phyloP scores from a whole-genome alignment of 139 green algal species.

The Chlorella sp. region DNA sequence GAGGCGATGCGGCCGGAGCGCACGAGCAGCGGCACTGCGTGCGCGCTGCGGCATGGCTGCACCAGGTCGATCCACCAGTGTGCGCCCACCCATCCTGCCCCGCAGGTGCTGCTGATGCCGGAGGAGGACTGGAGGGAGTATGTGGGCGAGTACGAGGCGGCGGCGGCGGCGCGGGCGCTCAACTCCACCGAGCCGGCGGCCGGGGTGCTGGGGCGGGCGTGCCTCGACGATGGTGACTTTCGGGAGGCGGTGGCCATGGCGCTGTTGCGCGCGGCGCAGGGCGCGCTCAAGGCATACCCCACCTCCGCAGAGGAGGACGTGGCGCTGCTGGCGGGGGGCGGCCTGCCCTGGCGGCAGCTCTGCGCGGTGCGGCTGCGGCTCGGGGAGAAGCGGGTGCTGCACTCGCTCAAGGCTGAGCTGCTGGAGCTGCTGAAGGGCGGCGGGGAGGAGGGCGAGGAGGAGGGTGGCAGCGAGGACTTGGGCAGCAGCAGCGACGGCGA shows the following conservation, averaged over 20 bases:
- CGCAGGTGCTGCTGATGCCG: conserved; percentile 9
- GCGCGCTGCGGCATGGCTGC: neutral
- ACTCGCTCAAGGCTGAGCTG: neutral
- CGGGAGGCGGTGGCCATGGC: neutral
- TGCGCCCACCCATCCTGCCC: neutral
- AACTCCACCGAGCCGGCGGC: neutral
- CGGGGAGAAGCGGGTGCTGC: neutral
- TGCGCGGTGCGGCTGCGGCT: neutral
- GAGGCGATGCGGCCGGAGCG: neutral
- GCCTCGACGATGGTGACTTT: neutral
- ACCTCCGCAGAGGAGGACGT: neutral
- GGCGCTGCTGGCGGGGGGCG: neutral
- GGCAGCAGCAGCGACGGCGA: too few species aligned
- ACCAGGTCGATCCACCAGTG: neutral
- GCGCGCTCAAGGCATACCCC: neutral
- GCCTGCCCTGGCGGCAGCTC: neutral
- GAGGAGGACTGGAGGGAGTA: neutral
- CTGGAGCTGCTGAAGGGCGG: neutral
- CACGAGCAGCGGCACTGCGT: neutral
- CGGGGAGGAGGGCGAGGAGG: neutral
- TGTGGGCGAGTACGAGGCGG: neutral
- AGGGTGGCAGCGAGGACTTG: too few species aligned
- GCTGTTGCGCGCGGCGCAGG: neutral
- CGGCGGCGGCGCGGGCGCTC: neutral
- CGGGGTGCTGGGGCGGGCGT: neutral